phyloP scores from a whole-genome alignment of 2,329 filamentous ascomycete species.

The Fusarium sulawesiense region DNA sequence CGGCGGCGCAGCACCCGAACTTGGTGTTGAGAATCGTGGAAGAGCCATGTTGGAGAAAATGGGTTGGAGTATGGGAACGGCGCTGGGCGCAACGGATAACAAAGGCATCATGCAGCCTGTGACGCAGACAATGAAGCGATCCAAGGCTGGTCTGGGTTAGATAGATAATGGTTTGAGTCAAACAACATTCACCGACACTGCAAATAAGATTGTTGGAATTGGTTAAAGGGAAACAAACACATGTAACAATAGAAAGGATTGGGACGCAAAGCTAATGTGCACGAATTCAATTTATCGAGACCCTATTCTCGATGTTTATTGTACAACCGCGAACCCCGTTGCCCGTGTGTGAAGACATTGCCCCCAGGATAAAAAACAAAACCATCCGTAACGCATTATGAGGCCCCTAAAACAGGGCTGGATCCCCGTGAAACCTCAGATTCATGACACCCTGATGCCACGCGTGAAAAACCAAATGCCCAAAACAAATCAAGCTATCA shows the following conservation, averaged over 20 bases:
- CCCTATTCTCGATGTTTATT: constrained; percentile 74
- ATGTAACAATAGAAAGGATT: constrained; percentile 5
- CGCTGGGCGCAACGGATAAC: constrained; percentile 83
- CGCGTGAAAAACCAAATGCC: constrained; percentile 63
- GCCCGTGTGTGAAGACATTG: constrained; percentile 75
- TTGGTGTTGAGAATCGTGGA: constrained; percentile 85
- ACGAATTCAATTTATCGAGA: constrained; percentile 72
- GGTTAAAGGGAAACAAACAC: not conserved
- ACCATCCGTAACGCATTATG: constrained; percentile 82
- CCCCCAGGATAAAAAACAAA: constrained; percentile 72
- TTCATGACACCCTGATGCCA: constrained; percentile 70
- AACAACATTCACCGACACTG: not conserved
- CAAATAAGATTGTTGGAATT: not conserved
- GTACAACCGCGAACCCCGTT: constrained; percentile 79
- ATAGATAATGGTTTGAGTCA: not conserved
- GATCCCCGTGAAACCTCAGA: constrained; percentile 60
- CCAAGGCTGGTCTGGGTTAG: constrained; percentile 84
- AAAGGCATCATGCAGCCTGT: constrained; percentile 91
- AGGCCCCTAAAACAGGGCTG: constrained; percentile 59
- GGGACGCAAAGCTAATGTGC: constrained; percentile 60
- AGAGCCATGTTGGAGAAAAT: constrained; percentile 93
- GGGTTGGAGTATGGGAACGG: constrained; percentile 92
- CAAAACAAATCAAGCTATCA: constrained; percentile 69
- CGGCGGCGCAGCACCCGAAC: constrained; percentile 84
- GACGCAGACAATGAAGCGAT: constrained; percentile 85